Conservation (phyloP, 371 early-diverging fungal species). For the Encephalitozoon intestinalis region DNA sequence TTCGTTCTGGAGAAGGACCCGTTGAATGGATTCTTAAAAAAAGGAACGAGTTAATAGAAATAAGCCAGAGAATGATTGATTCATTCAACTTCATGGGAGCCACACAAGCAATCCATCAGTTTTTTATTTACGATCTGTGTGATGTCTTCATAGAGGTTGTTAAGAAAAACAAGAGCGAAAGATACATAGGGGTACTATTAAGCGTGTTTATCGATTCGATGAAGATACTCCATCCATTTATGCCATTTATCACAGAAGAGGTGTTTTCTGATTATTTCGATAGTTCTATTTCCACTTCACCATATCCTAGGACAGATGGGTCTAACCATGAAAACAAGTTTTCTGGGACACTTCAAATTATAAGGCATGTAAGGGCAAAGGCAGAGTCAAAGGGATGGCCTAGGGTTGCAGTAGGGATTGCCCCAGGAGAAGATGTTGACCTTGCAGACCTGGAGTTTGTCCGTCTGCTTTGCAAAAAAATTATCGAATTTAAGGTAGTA, state of each 20-base stretch:
- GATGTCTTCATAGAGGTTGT: slow-evolving; percentile 80
- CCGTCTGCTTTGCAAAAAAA: not conserved
- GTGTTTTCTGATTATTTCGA: slow-evolving; percentile 63
- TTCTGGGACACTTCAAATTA: not conserved
- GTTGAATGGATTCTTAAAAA: slow-evolving; percentile 79
- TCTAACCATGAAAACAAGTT: not conserved
- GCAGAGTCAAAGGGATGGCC: not conserved
- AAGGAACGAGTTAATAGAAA: slow-evolving; percentile 71
- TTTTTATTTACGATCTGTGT: slow-evolving; percentile 91
- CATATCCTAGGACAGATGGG: not conserved
- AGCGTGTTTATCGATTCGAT: slow-evolving; percentile 78
- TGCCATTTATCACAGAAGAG: slow-evolving; percentile 98
- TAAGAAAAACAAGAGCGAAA: slow-evolving; percentile 55
- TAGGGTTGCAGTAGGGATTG: not conserved
- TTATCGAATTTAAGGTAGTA: not conserved
- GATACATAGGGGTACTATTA: slow-evolving; percentile 61
- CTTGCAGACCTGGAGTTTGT: not conserved
- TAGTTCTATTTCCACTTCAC: not conserved
- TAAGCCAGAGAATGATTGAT: slow-evolving; percentile 68
- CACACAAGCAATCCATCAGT: slow-evolving; percentile 75
- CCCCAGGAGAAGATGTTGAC: not conserved
- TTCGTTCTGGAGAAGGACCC: not conserved
- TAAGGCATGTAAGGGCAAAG: not conserved
- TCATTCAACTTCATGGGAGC: slow-evolving; percentile 86
- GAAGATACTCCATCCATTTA: slow-evolving; percentile 86